A percentile compares a stretch with the other conserved stretches of the same genome.
These are phyloP conservation scores for Colletotrichum sp. DNA, from an alignment of 2,329 filamentous ascomycete genomes.

Conservation along the genomic window DNA sequence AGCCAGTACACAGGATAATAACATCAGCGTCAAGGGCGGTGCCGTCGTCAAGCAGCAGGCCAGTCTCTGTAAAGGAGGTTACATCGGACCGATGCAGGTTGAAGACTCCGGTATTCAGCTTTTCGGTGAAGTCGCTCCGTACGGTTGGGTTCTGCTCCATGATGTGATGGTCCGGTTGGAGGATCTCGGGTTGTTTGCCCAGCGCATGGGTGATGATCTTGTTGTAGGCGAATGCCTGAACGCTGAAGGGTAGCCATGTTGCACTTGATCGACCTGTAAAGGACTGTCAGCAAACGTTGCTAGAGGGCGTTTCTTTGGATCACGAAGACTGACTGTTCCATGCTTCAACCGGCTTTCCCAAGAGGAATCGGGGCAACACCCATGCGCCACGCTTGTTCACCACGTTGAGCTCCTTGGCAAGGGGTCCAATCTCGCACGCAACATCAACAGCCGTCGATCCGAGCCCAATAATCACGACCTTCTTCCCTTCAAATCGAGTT, in stretches of 20 bases:
- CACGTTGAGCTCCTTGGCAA: slow-evolving; percentile 37
- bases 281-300: neutral
- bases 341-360: slow-evolving; percentile 38
- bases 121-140: slow-evolving; percentile 33
- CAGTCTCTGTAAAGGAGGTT: slow-evolving; percentile 27
- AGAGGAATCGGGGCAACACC: slow-evolving; percentile 40
- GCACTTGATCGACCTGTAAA: slow-evolving; percentile 30
- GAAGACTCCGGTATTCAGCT: slow-evolving; percentile 34
- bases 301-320: neutral
- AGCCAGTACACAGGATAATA: slow-evolving; percentile 58
- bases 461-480: slow-evolving; percentile 39
- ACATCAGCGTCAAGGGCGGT: slow-evolving; percentile 46
- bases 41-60: slow-evolving; percentile 47
- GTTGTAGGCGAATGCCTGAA: slow-evolving; percentile 34
- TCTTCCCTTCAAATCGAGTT: slow-evolving; percentile 37
- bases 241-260: slow-evolving; percentile 28
- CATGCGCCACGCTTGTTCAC: slow-evolving; percentile 41
- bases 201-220: slow-evolving; percentile 33
- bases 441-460: slow-evolving; percentile 44
- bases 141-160: slow-evolving; percentile 38
- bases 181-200: slow-evolving; percentile 32
- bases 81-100: slow-evolving; percentile 35
- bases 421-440: slow-evolving; percentile 37
- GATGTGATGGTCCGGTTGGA: slow-evolving; percentile 38
- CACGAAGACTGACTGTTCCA: slow-evolving; percentile 34